Percentiles rank a stretch among this genome's conserved stretches.
These are phyloP conservation scores for Cantharellus cinnabarinus DNA, from an alignment of 768 basidiomycete species.

Conservation along the genomic window DNA sequence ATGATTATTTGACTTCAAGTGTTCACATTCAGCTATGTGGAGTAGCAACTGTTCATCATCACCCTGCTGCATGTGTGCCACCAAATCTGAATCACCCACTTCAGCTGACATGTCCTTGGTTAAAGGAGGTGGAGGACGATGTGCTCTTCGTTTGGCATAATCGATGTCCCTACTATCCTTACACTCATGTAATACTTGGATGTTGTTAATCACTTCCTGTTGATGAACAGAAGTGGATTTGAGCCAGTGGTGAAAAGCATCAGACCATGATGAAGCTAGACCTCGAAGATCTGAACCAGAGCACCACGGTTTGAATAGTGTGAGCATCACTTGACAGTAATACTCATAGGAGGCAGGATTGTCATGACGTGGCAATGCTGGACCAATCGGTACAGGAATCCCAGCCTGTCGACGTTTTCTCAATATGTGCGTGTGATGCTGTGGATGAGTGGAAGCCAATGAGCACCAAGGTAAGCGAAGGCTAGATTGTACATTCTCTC, in stretches of 20 bases:
- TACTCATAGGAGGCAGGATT: slow-evolving; percentile 2
- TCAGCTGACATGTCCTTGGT: too few species aligned
- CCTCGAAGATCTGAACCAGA: slow-evolving; percentile 12
- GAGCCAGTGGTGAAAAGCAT: slow-evolving; percentile 13
- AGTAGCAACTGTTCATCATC: too few species aligned
- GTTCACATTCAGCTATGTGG: too few species aligned
- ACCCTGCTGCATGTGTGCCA: too few species aligned
- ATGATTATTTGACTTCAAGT: too few species aligned
- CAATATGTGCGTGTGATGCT: slow-evolving; percentile 11
- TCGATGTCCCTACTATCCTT: not conserved
- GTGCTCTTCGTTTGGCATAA: not conserved
- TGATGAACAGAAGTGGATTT: not conserved
- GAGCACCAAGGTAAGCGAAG: slow-evolving; percentile 5
- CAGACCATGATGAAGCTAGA: slow-evolving; percentile 12
- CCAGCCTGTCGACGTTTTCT: not conserved
- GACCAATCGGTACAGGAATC: slow-evolving; percentile 20
- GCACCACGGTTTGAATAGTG: slow-evolving; percentile 26
- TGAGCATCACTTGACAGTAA: slow-evolving; percentile 22
- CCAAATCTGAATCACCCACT: too few species aligned
- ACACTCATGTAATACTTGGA: not conserved
- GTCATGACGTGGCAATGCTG: slow-evolving; percentile 18
- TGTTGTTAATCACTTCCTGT: not conserved
- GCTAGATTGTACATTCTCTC: slow-evolving; percentile 4
- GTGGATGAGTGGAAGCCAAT: slow-evolving; percentile 10
- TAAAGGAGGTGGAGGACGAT: too few species aligned